Evolutionary conservation across 2,329 filamentous ascomycete genomes (phyloP).

Genomic region (Epichloe uncinata): DNA sequence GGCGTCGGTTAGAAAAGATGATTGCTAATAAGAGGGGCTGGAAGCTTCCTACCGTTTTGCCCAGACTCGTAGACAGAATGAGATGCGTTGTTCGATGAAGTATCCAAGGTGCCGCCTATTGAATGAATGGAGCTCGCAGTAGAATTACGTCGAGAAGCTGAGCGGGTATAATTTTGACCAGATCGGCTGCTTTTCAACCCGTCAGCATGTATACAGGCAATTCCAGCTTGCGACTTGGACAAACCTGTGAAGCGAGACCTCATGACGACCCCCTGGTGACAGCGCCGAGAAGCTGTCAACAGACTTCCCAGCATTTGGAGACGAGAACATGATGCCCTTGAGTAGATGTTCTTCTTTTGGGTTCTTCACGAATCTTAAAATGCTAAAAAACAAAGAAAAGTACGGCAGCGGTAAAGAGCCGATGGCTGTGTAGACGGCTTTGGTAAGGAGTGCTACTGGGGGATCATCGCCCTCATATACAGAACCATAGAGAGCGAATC

Average conservation of each 20-base stretch:
- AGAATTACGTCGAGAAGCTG: conserved; percentile 56
- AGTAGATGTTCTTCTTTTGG: neutral
- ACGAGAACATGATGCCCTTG: conserved; percentile 42
- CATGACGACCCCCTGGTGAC: conserved; percentile 36
- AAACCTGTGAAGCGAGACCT: conserved; percentile 48
- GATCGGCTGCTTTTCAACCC: conserved; percentile 24
- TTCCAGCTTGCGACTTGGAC: conserved; percentile 5
- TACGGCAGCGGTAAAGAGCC: conserved; percentile 11
- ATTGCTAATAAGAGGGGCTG: neutral
- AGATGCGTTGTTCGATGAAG: conserved; percentile 41
- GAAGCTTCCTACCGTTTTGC: conserved; percentile 55
- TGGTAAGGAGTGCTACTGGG: conserved; percentile 25
- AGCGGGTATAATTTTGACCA: conserved; percentile 32
- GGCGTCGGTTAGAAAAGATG: neutral
- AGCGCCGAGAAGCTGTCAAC: conserved; percentile 49
- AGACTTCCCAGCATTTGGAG: conserved; percentile 46
- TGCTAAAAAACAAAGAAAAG: neutral
- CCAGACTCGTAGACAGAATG: conserved; percentile 54
- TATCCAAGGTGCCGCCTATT: conserved; percentile 71
- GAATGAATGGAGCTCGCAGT: conserved; percentile 80
- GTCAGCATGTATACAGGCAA: conserved; percentile 9
- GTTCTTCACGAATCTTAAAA: neutral
- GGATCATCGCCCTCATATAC: conserved; percentile 31
- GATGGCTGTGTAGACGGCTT: conserved; percentile 22
- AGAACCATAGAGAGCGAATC: neutral